Base-by-base conservation (phyloP, 805 yeast species). In the Wickerhamiella azymoides region DNA sequence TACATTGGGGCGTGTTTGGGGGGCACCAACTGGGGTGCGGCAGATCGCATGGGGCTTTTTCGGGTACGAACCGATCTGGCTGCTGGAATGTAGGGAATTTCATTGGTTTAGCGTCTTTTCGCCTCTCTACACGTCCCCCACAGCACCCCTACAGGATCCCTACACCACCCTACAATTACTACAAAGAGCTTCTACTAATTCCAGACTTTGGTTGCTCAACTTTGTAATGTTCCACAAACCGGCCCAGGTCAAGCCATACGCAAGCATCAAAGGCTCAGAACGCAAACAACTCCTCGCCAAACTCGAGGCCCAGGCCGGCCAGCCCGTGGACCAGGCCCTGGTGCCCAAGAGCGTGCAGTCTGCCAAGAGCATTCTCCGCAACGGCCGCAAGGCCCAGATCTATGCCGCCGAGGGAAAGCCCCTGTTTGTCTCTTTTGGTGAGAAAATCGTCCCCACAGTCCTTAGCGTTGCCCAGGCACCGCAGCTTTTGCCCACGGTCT, bases 251-350 rank as follows among this genome's bases (percentile, higher is more conserved):
- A 88, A 86, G 63, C 78, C 93, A 3, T 67, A 77, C 43, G 73
- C 94, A 17, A 84, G 84, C 54, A 68, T 92, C 49, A 86, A 85
- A 62, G 74, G 84, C 11, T 81, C 94, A 0, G 96, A 85, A 52
- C 67, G 92, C 36, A 72, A 83, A 51, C 71, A 70, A 50, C 60
- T 79, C 21, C 60, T 76, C 10, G 53, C 59, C 4, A 54, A 58
- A 4, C 66, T 80, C 26, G 66, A 76, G 51, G 53, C 61, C 18
- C 58, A 54, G 25, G 77, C 69, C 52, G 47, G 41, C 2, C 37
- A 50, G 2, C 47, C 30, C 18, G 28, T 42, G 10, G 53, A 26
- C 21, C 39, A 13, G 25, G 46, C 49, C 6, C 52, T 80, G 43
- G 39, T 40, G 30, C 82, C 84, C 10, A 52, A 68, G 40, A 65